These are phyloP conservation scores for Paraphaeosphaeria sporulosa DNA, from an alignment of 2,329 filamentous ascomycete species.

Conservation along the genomic window DNA sequence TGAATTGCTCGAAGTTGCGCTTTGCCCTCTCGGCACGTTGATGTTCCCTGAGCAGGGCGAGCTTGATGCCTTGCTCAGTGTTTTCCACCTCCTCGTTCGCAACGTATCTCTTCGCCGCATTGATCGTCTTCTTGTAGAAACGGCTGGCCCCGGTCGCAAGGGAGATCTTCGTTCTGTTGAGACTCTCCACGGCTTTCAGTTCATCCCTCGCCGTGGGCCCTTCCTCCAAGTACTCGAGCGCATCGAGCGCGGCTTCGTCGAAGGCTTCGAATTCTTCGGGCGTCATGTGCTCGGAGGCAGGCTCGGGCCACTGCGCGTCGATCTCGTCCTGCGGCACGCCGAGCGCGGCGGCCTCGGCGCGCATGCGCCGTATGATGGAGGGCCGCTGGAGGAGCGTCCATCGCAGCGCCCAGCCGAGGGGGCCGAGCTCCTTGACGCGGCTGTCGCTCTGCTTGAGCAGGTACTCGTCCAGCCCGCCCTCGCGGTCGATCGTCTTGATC, in stretches of 20 bases:
- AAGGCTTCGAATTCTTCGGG: constrained; percentile 24
- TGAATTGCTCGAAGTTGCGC: constrained; percentile 18
- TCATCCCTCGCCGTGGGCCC: constrained; percentile 17
- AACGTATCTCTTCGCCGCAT: constrained; percentile 30
- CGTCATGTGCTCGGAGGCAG: constrained; percentile 18
- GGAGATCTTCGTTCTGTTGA: constrained; percentile 3
- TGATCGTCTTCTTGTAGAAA: constrained; percentile 27
- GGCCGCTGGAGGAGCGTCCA: constrained; percentile 88
- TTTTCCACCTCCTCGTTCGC: constrained; percentile 29
- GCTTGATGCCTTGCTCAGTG: constrained; percentile 32
- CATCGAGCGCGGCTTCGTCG: constrained; percentile 19
- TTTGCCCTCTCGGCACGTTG: constrained; percentile 22
- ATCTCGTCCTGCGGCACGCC: constrained; percentile 64
- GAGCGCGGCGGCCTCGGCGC: constrained; percentile 68
- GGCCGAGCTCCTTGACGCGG: constrained; percentile 84
- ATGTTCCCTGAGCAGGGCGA: constrained; percentile 32
- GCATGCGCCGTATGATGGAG: constrained; percentile 71
- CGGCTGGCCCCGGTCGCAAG: constrained; percentile 11
- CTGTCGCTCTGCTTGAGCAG: constrained; percentile 79
- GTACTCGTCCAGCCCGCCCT: constrained; percentile 91
- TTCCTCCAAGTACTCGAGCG: constrained; percentile 16
- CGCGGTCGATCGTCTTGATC: constrained; percentile 73
- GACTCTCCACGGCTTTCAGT: background rate
- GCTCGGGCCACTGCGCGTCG: constrained; percentile 41
- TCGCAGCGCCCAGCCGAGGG: constrained; percentile 87